Percentiles rank a stretch among this genome's conserved stretches.
phyloP scores from a whole-genome alignment of 2,329 filamentous ascomycete species.

The Annulohypoxylon truncatum region DNA sequence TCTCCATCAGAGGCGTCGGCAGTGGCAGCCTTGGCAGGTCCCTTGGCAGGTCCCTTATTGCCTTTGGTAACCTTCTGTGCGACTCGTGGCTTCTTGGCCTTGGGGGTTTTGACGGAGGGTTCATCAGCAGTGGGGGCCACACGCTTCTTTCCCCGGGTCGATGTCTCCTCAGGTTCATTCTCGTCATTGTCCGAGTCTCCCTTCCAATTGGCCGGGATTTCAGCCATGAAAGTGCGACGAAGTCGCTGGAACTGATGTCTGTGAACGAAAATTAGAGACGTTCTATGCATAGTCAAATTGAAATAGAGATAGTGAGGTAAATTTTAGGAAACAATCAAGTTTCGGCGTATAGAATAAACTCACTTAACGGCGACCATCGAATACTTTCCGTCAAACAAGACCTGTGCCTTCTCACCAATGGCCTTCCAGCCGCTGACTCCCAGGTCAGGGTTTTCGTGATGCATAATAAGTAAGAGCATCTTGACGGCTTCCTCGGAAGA shows the following conservation, averaged over 20 bases:
- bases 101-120: neutral
- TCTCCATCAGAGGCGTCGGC: neutral
- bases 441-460: constrained; percentile 6
- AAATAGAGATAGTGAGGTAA: neutral
- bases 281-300: too few species aligned
- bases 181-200: neutral
- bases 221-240: neutral
- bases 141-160: constrained; percentile 12
- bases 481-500: neutral
- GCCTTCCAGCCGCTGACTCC: constrained; percentile 20
- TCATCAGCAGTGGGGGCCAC: neutral
- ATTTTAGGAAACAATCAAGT: neutral
- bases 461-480: constrained; percentile 24
- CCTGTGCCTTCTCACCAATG: constrained; percentile 8
- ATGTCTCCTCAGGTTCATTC: neutral
- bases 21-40: neutral
- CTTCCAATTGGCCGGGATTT: neutral
- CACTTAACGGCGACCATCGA: constrained; percentile 6
- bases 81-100: constrained; percentile 9
- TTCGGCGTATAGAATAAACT: neutral
- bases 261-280: constrained; percentile 1
- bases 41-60: neutral
- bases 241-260: constrained; percentile 29
- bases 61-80: neutral
- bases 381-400: constrained; percentile 1